Conservation (phyloP, 2,329 filamentous ascomycete genomes). For the Tolypocladium tropicale region DNA sequence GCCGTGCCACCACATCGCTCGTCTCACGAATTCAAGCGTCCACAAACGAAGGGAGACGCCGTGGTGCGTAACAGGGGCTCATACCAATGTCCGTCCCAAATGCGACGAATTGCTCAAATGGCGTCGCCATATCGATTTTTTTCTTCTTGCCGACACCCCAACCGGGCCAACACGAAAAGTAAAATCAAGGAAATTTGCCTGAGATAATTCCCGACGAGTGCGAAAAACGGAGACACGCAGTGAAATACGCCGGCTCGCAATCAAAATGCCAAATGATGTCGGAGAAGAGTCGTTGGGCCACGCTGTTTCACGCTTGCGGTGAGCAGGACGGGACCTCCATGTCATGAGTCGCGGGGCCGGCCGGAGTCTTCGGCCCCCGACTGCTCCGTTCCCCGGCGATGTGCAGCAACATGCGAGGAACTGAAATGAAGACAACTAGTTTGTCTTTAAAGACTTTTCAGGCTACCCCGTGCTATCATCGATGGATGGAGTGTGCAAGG, state of each 20-base stretch:
- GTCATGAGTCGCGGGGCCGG: background rate
- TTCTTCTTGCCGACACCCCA: too few relatives aligned
- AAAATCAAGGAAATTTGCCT: too few relatives aligned
- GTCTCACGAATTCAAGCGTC: background rate
- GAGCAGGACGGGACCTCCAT: background rate
- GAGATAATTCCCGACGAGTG: too few relatives aligned
- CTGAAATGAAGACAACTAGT: too few relatives aligned
- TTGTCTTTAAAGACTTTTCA: too few relatives aligned
- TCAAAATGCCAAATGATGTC: background rate
- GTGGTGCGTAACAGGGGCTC: conserved; percentile 3
- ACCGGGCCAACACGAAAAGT: too few relatives aligned
- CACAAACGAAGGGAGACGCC: too few relatives aligned
- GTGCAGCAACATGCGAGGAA: too few relatives aligned
- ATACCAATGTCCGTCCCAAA: conserved; percentile 38
- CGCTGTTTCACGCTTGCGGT: background rate
- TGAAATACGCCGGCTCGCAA: background rate
- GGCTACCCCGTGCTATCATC: too few relatives aligned
- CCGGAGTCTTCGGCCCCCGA: background rate
- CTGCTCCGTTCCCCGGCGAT: background rate
- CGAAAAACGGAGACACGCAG: background rate
- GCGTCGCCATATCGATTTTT: conserved; percentile 13
- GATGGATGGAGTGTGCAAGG: too few relatives aligned
- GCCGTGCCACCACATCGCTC: background rate
- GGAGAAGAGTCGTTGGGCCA: background rate
- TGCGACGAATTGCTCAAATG: conserved; percentile 25